These are phyloP conservation scores for Leucaena leucocephala DNA, from an alignment of 306 rosid genomes.

Conservation along the genomic window DNA sequence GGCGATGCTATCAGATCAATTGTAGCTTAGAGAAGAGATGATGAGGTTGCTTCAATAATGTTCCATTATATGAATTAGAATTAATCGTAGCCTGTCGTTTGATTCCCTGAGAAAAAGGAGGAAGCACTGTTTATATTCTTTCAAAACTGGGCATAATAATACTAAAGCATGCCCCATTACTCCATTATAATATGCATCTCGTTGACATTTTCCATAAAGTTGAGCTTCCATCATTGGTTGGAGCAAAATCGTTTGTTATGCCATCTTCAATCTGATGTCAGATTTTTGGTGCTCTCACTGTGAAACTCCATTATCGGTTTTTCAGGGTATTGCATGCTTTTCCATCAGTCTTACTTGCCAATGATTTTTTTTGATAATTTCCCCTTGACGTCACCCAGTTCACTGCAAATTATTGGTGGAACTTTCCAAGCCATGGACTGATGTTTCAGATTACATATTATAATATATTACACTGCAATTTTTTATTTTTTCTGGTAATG, in stretches of 20 bases:
- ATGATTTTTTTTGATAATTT: constrained; percentile 26
- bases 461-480: background rate
- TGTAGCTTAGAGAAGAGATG: background rate
- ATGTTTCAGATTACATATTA: constrained; percentile 13
- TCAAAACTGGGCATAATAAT: constrained; percentile 1
- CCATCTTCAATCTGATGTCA: constrained; percentile 18
- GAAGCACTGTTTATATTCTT: constrained; percentile 15
- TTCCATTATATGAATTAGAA: constrained; percentile 33
- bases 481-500: constrained; percentile 8
- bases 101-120: constrained; percentile 2
- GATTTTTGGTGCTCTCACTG: constrained; percentile 45
- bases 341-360: constrained; percentile 15
- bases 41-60: constrained; percentile 15
- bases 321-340: constrained; percentile 23
- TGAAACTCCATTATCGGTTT: constrained; percentile 34
- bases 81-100: constrained; percentile 25
- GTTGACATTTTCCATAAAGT: constrained; percentile 36
- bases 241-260: constrained; percentile 28
- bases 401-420: constrained; percentile 41
- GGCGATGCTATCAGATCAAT: background rate
- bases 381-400: constrained; percentile 43
- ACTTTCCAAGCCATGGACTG: constrained; percentile 32
- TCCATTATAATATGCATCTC: constrained; percentile 20
- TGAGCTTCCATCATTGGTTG: constrained; percentile 9
- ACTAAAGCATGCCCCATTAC: constrained; percentile 16